Base-by-base conservation (phyloP, 768 basidiomycete genomes). In the Agaricus blazei region DNA sequence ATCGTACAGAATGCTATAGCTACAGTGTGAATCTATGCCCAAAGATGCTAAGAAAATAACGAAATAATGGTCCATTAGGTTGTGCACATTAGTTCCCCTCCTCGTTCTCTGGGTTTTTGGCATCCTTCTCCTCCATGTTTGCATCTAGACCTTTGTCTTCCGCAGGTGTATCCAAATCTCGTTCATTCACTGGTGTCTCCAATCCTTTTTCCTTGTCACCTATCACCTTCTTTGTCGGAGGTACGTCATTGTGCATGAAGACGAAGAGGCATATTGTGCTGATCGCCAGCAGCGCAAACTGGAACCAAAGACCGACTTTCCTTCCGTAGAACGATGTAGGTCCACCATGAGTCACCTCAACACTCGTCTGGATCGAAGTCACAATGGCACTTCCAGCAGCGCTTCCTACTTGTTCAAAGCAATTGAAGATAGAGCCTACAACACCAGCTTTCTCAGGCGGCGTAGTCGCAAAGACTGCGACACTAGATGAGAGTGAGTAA, bases 381-480 rank as follows among this genome's bases (percentile, higher is more conserved):
- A 78, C 70, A 19, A 69, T 70, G 7, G 81, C 73, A 38, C 77
- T 65, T 23, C 77, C 78, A 19, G 77, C 64, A 3, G 81, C 79
- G 4, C 71, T 72, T 36, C 78, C 77, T 56, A 79, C 65, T 61
- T 82, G 77, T 2, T 80, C 70, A 12, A 76, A 75, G 19, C 72
- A 70, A 56, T 79, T 79, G 67, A 77, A 79, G 42, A 82, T 76
- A 9, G 80, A 80, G 31, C 78, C 78, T 12, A 80, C 71, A 2
- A 72, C 77, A 40, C 81, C 80, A 3, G 78, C 70, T 64, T 78
- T 74, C 26, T 68, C 67, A 5, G 74, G 52, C 2, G 78, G 80
- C 7, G 70, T 72, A 27, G 70, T 69, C 57, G 67, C 70, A 65
- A 81, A 74, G 43, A 82, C 72, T 11, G 77, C 75, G 37, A 81